phyloP scores from a whole-genome alignment of 148 eudicot genomes.

The Beta vulgaris region DNA sequence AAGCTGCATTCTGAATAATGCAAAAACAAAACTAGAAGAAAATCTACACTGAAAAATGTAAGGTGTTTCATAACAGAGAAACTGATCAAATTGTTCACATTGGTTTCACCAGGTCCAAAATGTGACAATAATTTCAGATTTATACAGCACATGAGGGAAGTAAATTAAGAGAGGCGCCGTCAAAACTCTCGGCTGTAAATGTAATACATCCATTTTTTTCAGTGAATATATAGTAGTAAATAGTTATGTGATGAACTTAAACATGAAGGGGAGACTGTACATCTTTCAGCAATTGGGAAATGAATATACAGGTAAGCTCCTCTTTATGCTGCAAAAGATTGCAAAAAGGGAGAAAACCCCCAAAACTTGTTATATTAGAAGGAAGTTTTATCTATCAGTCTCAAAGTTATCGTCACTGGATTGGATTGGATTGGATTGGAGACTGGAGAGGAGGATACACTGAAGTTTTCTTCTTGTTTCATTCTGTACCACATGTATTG shows the following conservation, averaged over 20 bases:
- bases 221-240: slow-evolving; percentile 38
- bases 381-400: no score
- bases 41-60: neutral
- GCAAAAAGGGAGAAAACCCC: slow-evolving; percentile 35
- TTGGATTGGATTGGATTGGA: no score
- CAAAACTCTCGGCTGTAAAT: slow-evolving; percentile 41
- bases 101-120: slow-evolving; percentile 46
- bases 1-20: neutral
- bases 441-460: no score
- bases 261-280: slow-evolving; percentile 49
- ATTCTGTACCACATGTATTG: slow-evolving; percentile 67
- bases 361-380: slow-evolving; percentile 7
- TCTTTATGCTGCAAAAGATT: slow-evolving; percentile 39
- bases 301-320: slow-evolving; percentile 57
- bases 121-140: slow-evolving; percentile 51
- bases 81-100: slow-evolving; percentile 46
- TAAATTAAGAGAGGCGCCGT: slow-evolving; percentile 18
- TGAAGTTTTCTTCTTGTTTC: slow-evolving; percentile 86
- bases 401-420: slow-evolving; percentile 56
- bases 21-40: neutral
- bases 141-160: slow-evolving; percentile 52
- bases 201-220: slow-evolving; percentile 28
- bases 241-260: slow-evolving; percentile 19
- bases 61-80: slow-evolving; percentile 18
- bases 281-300: slow-evolving; percentile 65